phyloP scores from a whole-genome alignment of 805 yeast species.

The Yamadazyma olivae region DNA sequence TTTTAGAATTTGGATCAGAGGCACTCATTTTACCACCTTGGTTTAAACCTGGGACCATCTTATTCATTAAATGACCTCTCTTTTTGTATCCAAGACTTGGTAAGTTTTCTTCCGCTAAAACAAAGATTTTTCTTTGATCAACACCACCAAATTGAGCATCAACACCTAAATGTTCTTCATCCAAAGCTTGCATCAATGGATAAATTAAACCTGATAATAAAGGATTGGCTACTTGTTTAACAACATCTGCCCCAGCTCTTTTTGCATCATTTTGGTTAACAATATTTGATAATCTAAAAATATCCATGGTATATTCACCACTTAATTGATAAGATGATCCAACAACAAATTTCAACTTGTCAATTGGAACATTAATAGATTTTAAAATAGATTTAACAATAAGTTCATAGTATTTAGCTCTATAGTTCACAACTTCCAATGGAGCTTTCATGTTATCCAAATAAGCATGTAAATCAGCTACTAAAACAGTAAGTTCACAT shows the following conservation, averaged over 20 bases:
- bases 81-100: slow-evolving; percentile 87
- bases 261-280: slow-evolving; percentile 95
- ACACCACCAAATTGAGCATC: slow-evolving; percentile 99
- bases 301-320: slow-evolving; percentile 80
- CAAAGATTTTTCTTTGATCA: slow-evolving; percentile 97
- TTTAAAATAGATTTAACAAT: slow-evolving; percentile 80
- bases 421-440: slow-evolving; percentile 79
- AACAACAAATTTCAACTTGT: slow-evolving; percentile 73
- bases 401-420: slow-evolving; percentile 86
- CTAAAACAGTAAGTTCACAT: slow-evolving; percentile 83
- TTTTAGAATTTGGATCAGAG: slow-evolving; percentile 96
- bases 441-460: slow-evolving; percentile 99
- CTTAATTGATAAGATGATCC: slow-evolving; percentile 90
- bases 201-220: slow-evolving; percentile 89
- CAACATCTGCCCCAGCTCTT: slow-evolving; percentile 99
- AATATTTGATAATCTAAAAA: slow-evolving; percentile 77
- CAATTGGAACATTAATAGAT: slow-evolving; percentile 90
- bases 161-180: slow-evolving; percentile 82
- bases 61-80: slow-evolving; percentile 98
- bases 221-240: slow-evolving; percentile 94
- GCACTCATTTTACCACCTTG: slow-evolving; percentile 99
- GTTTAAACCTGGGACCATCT: slow-evolving; percentile 96
- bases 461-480: slow-evolving; percentile 96
- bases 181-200: slow-evolving; percentile 98
- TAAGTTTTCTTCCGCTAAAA: slow-evolving; percentile 92